A percentile compares a stretch with the other conserved stretches of the same genome.
phyloP scores from a whole-genome alignment of 73 alveolate species.

The Diophrys sp. region DNA sequence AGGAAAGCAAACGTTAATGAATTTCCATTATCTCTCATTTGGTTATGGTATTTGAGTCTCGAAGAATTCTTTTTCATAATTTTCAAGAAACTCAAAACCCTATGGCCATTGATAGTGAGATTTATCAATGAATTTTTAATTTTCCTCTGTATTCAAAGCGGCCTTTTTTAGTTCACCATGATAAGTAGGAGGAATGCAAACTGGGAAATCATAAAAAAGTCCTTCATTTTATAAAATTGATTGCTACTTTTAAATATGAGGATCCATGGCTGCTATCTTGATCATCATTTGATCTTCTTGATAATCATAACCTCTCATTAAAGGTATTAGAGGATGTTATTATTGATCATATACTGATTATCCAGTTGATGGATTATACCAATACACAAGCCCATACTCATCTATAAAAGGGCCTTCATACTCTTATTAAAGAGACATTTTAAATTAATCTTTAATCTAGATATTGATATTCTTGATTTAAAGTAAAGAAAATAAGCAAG shows the following conservation, averaged over 20 bases:
- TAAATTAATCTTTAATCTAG: too few species aligned
- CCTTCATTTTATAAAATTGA: neutral
- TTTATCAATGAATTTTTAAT: neutral
- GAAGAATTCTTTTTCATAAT: neutral
- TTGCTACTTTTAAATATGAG: neutral
- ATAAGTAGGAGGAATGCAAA: neutral
- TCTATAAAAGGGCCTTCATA: too few species aligned
- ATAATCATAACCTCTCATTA: too few species aligned
- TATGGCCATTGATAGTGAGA: constrained; percentile 4
- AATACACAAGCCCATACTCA: too few species aligned
- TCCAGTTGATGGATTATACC: too few species aligned
- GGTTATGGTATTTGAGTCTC: neutral
- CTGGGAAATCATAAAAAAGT: neutral
- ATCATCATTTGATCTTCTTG: neutral
- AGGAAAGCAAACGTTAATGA: neutral
- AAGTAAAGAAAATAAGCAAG: too few species aligned
- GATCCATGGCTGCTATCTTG: neutral
- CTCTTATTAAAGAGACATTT: constrained; percentile 1
- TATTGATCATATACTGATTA: too few species aligned
- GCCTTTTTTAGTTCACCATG: neutral
- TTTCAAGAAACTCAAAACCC: neutral
- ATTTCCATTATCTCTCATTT: constrained; percentile 1
- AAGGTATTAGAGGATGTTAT: too few species aligned
- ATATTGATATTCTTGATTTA: too few species aligned
- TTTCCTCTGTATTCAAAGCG: constrained; percentile 2